phyloP scores from a whole-genome alignment of 2,329 filamentous ascomycete genomes.

The Verticillium klebahnii region DNA sequence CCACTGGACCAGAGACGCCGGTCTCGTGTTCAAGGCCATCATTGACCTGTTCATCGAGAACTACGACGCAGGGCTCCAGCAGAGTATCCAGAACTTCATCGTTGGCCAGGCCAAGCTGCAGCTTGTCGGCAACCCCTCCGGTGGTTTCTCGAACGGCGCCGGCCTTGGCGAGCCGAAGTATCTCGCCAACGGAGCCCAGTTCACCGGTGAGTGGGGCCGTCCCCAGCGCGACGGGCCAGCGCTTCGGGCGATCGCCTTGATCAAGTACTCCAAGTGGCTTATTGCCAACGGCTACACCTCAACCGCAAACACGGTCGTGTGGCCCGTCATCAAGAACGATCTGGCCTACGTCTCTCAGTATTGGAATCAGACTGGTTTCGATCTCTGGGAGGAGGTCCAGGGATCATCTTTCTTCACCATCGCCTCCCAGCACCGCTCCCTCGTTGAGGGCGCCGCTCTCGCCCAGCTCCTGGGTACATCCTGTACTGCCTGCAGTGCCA shows the following conservation, averaged over 20 bases:
- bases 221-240: slow-evolving; percentile 78
- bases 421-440: slow-evolving; percentile 63
- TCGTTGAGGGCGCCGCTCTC: slow-evolving; percentile 62
- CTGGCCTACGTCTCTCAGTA: slow-evolving; percentile 71
- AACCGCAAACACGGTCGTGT: slow-evolving; percentile 53
- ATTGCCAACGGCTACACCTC: slow-evolving; percentile 59
- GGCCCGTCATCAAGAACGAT: slow-evolving; percentile 74
- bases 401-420: slow-evolving; percentile 78
- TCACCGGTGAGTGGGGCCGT: slow-evolving; percentile 66
- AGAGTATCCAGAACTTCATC: slow-evolving; percentile 63
- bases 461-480: slow-evolving; percentile 58
- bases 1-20: slow-evolving; percentile 74
- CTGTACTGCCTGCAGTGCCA: slow-evolving; percentile 55
- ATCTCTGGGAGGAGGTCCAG: slow-evolving; percentile 79
- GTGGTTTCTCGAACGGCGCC: slow-evolving; percentile 43
- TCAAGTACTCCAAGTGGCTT: slow-evolving; percentile 69
- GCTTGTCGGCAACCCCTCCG: slow-evolving; percentile 64
- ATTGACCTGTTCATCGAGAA: slow-evolving; percentile 59
- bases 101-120: slow-evolving; percentile 63
- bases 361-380: slow-evolving; percentile 64
- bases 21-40: slow-evolving; percentile 64
- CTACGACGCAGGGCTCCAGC: slow-evolving; percentile 55
- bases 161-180: slow-evolving; percentile 72
- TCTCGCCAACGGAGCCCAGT: slow-evolving; percentile 58
- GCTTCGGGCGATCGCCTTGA: slow-evolving; percentile 68